phyloP scores from a whole-genome alignment of 176 grass and related monocot species.

The Elaeis guineensis region DNA sequence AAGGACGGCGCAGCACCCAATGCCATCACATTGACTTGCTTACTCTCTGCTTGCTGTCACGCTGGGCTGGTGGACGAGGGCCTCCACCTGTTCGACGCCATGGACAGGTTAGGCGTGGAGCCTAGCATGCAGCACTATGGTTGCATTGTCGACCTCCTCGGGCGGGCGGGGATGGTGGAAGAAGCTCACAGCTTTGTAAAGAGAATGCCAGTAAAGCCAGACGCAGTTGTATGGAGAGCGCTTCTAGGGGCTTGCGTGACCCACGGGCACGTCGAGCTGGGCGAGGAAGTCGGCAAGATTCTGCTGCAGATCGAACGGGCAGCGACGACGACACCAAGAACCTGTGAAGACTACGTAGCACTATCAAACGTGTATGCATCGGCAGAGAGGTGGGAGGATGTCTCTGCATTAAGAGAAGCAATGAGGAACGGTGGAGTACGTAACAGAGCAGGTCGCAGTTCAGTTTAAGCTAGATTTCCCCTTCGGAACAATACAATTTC shows the following conservation, averaged over 20 bases:
- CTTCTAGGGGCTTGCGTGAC: slow-evolving; percentile 9
- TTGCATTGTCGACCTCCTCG: slow-evolving; percentile 11
- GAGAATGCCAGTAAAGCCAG: slow-evolving; percentile 2
- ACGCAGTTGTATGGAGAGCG: slow-evolving; percentile 4
- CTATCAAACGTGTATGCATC: too few relatives aligned
- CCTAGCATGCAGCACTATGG: slow-evolving; percentile 10
- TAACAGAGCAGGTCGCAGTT: too few relatives aligned
- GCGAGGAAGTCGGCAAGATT: slow-evolving; percentile 1
- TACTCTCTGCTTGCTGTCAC: slow-evolving; percentile 14
- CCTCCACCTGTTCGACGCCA: slow-evolving; percentile 1
- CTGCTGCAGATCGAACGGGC: not conserved
- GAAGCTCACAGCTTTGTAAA: not conserved
- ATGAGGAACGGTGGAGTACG: too few relatives aligned
- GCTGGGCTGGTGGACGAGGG: slow-evolving; percentile 4
- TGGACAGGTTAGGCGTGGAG: slow-evolving; percentile 1
- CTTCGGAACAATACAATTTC: too few relatives aligned
- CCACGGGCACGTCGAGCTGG: not conserved
- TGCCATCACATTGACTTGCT: not conserved
- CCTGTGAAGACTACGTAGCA: too few relatives aligned
- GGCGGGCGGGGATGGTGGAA: slow-evolving; percentile 10
- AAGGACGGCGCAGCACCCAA: too few relatives aligned
- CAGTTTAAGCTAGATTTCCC: too few relatives aligned
- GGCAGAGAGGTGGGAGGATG: too few relatives aligned
- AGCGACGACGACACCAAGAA: too few relatives aligned
- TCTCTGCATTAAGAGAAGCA: too few relatives aligned